A percentile compares a stretch with the other conserved stretches of the same genome.
These are phyloP conservation scores for Ilex paraguariensis DNA, from an alignment of 305 asterid species.

Conservation along the genomic window DNA sequence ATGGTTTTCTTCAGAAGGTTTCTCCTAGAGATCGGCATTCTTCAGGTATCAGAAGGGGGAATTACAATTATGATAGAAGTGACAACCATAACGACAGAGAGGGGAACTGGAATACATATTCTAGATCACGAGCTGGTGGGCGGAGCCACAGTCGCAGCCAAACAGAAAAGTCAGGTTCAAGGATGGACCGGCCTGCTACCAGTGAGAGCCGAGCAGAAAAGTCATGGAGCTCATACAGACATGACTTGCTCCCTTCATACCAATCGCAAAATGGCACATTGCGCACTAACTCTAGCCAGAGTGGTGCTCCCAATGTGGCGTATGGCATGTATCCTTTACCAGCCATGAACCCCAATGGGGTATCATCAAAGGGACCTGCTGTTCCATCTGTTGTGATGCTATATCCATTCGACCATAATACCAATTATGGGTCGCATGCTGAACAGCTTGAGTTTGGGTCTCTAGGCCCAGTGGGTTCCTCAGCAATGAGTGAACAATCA, in stretches of 20 bases:
- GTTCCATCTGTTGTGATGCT: conserved; percentile 75
- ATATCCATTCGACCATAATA: conserved; percentile 70
- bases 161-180: conserved; percentile 61
- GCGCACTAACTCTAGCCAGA: conserved; percentile 51
- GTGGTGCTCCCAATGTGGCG: conserved; percentile 57
- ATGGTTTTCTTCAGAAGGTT: conserved; percentile 55
- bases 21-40: conserved; percentile 73
- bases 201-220: conserved; percentile 60
- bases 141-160: conserved; percentile 62
- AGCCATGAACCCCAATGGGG: conserved; percentile 46
- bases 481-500: conserved; percentile 53
- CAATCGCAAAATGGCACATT: conserved; percentile 65
- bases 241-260: conserved; percentile 50
- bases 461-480: conserved; percentile 61
- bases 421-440: conserved; percentile 41
- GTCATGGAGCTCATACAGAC: conserved; percentile 57
- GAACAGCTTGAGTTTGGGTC: conserved; percentile 96
- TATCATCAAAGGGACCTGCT: conserved; percentile 62
- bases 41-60: conserved; percentile 68
- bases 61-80: conserved; percentile 66
- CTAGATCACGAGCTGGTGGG: conserved; percentile 62
- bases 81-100: conserved; percentile 69
- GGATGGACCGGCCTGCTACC: conserved; percentile 50
- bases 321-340: conserved; percentile 64
- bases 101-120: conserved; percentile 58